Percentiles rank a stretch among this genome's conserved stretches.
phyloP scores from a whole-genome alignment of 352 stramenopile species.

The Globisporangium cylindrosporum region DNA sequence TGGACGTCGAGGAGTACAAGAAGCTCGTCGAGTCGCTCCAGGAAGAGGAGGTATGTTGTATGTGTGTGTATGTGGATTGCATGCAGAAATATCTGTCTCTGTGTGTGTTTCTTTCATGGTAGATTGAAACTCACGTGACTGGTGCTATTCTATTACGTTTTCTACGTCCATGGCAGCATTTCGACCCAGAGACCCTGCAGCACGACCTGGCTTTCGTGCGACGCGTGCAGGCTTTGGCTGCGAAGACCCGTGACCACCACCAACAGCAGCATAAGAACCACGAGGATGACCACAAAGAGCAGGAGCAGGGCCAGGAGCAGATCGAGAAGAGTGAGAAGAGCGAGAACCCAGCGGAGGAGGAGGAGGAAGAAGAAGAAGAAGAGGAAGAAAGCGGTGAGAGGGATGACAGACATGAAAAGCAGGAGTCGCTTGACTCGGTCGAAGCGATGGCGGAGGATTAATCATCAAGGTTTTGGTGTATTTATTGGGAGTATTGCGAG shows the following conservation, averaged over 20 bases:
- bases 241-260: constrained; percentile 40
- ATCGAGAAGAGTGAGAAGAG: not conserved
- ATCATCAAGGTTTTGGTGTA: not conserved
- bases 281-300: constrained; percentile 9
- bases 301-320: not conserved
- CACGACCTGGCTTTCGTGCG: constrained; percentile 60
- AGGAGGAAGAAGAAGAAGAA: not conserved
- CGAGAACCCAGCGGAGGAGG: not conserved
- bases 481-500: not conserved
- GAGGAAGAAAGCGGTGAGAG: not conserved
- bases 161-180: constrained; percentile 29
- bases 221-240: constrained; percentile 48
- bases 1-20: constrained; percentile 39
- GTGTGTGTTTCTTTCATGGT: not conserved
- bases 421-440: not conserved
- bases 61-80: not conserved
- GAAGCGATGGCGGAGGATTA: constrained; percentile 2
- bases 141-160: not conserved
- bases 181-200: constrained; percentile 39
- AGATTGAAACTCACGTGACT: not conserved
- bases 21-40: constrained; percentile 41
- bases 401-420: not conserved
- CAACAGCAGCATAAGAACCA: constrained; percentile 21
- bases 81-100: not conserved
- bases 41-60: constrained; percentile 37